Evolutionary conservation across 2,329 filamentous ascomycete genomes (phyloP), one percentile per base, ranked within the genome.

Genomic region (Nothomitra cinnamomea): DNA sequence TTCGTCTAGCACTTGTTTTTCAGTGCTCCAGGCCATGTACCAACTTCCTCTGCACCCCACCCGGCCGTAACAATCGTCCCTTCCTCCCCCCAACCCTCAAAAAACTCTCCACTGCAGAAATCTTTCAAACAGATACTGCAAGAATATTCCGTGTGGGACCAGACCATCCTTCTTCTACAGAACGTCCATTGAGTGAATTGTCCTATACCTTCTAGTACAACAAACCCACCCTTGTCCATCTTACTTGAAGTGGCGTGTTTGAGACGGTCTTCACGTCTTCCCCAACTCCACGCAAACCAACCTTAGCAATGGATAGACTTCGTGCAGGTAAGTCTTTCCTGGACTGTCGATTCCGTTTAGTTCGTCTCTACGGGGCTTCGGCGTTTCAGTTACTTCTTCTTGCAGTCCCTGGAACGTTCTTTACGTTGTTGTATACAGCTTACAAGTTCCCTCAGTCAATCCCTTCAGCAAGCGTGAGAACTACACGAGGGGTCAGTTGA

Each of bases 401-500:
- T 10, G 5, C 5, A 32, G 28, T 32, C 28, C 10, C 28, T 32
- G 25, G 12, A 47, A 6, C 2, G 12, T 24, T 49, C 25, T 19
- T n/a, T 24, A n/a, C 2, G 17, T 35, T 35, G 22, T 25, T 25
- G 28, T 10, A 32, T 32, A 10, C 5, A 32, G 28, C 28, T 32
- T 32, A 32, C 28, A 43, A 43, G 10, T 35, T 38, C 22, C 17
- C 19, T n/a, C 57, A 85, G 82, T 79, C 64, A 92, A 92, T 66
- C 86, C 86, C 25, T 92, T 92, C 69, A 72, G 76, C 56, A 80
- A 75, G 67, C 79, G 79, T 61, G 83, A 88, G 56, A 73, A 77
- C 17, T 81, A 87, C 63, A 74, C 74, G 56, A 66, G 69, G 28
- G 70, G 72, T 57, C 73, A 79, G 51, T 71, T 95, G 60, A 71